Base-by-base conservation (phyloP, 805 yeast genomes). In the Ogataea methanolica region DNA sequence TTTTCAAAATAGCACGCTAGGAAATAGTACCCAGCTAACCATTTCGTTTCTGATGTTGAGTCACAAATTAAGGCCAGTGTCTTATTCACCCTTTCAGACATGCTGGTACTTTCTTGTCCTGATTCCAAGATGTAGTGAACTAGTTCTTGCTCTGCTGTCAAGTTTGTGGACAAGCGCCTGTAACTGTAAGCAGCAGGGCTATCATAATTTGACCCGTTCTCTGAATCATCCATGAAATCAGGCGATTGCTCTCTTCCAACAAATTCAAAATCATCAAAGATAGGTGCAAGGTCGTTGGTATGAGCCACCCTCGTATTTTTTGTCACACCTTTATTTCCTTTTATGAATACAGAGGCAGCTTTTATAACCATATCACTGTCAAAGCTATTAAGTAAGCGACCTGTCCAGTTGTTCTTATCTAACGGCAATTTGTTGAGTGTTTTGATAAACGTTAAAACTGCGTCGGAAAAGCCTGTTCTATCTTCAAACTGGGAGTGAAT, bases 131-230 rank as follows among this genome's bases (percentile, higher is more conserved):
- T 23, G n/a, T 44, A 52, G 5, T 35, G 16, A 1, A 57, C 39
- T 1, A 50, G 39, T 17, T 51, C 53, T 34, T 54, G 55, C 21
- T 60, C 65, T 6, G 48, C 35, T 0, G 50, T 47, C 1, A 17
- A 15, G 2, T 21, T 14, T 16, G 22, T 33, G 7, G 16, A 41
- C 36, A 46, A 37, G 21, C 29, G 29, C 17, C 22, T 42, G 33
- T 6, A 41, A 34, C 49, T 48, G 33, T 49, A 53, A 3, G 15
- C 41, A 7, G 7, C 5, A 6, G 39, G 14, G 17, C 14, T 12
- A 23, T 39, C 39, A 22, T 21, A 26, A 38, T 33, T 38, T 4
- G 9, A 14, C 5, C 5, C 7, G 15, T 15, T 9, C 5, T 14
- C 16, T 15, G 8, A 14, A 6, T 15, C 16, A 21, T 26, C 41